These are phyloP conservation scores for Fusarium secorum DNA, from an alignment of 2,329 filamentous ascomycete species.

Conservation along the genomic window DNA sequence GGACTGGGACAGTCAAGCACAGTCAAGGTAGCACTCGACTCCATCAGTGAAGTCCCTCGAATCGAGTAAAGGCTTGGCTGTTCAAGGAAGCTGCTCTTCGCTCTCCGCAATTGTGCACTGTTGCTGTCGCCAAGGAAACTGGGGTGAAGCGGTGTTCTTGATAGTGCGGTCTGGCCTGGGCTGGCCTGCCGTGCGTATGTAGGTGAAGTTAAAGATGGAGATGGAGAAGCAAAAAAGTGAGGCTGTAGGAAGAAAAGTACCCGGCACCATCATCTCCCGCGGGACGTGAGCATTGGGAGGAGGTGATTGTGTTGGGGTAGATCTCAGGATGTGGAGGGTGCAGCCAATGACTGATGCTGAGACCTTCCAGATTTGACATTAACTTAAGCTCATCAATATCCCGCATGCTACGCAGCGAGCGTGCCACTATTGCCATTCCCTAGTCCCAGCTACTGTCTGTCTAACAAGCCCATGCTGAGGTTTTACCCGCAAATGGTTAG, in stretches of 20 bases:
- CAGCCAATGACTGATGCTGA: conserved; percentile 16
- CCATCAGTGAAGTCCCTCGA: conserved; percentile 16
- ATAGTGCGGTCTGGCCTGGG: background rate
- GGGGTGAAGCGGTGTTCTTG: conserved; percentile 14
- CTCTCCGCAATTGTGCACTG: conserved; percentile 31
- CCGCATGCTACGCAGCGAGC: conserved; percentile 6
- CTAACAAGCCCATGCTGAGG: background rate
- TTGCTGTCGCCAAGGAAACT: conserved; percentile 25
- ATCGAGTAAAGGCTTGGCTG: conserved; percentile 13
- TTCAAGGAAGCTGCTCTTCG: background rate
- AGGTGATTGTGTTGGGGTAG: conserved; percentile 2
- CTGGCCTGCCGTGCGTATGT: background rate
- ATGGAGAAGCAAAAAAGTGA: conserved; percentile 5
- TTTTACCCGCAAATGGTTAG: conserved; percentile 11
- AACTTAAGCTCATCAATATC: conserved; percentile 34
- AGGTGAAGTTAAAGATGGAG: background rate
- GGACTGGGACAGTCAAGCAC: conserved; percentile 1
- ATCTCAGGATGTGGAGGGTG: conserved; percentile 6
- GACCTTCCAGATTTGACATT: conserved; percentile 29
- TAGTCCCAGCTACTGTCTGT: background rate
- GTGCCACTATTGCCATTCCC: conserved; percentile 10
- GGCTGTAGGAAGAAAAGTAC: conserved; percentile 2
- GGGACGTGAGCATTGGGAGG: background rate
- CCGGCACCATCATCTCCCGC: background rate
- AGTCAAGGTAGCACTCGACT: conserved; percentile 7